Base-by-base conservation (phyloP, 176 grass and related monocot species). In the Cenchrus fungigraminus region DNA sequence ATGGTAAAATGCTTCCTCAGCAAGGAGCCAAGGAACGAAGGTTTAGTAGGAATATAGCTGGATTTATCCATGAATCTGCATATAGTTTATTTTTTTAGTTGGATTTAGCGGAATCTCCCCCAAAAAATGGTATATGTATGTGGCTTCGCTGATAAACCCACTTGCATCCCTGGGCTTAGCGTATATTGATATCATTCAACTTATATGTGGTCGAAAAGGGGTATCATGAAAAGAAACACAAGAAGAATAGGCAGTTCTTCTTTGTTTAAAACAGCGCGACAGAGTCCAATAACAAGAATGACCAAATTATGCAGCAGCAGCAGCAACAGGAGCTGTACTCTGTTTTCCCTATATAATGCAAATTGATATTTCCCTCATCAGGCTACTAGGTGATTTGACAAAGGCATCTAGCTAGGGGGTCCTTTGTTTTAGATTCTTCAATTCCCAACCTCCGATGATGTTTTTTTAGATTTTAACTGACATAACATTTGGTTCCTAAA, bases 331-430 rank as follows among this genome's bases (percentile, higher is more conserved):
- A 25, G 25, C 49, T 55, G 22, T 61, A 74, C 59, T 29, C 6
- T 49, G 40, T 54, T 58, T 78, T 31, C 20, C 57, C 66, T 83
- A 29, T 78, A 78, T 25, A 25, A n/a, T 47, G 59, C 25, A 49
- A 82, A 73, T 52, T 84, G n/a, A 71, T 71, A 31, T 73, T 43
- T 19, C 12, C 40, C 29, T 16, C 46, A 16, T 12, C 65, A 19
- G 57, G 49, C 66, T 42, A 50, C 58, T 15, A 17, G 54, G 51
- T 79, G 87, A 83, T 82, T 89, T 82, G 90, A 83, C 90, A 88
- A 81, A 85, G 46, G 49, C 59, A 83, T 86, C 79, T 74, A 73
- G 50, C 65, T 69, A 68, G 50, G 15, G 68, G 46, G 22, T 57
- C 60, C 65, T 64, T 51, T 37, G 53, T 58, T 53, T 71, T 43